phyloP scores from a whole-genome alignment of 139 green algal species.

The Chlamydomonas schloesseri region DNA sequence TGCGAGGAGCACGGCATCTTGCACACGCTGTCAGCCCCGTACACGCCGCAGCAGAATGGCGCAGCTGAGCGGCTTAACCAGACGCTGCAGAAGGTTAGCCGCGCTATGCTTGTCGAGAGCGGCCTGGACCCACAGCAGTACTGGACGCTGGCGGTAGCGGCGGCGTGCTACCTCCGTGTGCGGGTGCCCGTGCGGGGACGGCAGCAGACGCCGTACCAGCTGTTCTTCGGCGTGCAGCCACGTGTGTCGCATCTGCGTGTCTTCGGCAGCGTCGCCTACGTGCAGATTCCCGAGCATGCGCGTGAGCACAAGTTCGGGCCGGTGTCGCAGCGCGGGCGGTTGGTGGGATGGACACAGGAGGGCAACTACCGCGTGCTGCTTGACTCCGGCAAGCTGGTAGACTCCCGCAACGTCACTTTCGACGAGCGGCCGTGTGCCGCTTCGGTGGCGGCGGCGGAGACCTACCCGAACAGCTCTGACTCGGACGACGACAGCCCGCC shows the following conservation, averaged over 20 bases:
- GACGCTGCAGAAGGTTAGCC: no score
- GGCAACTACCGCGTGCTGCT: not conserved
- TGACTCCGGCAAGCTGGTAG: not conserved
- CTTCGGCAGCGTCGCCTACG: not conserved
- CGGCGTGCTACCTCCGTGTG: not conserved
- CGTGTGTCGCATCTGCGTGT: no score
- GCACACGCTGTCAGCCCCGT: conserved; percentile 18
- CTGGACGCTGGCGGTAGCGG: not conserved
- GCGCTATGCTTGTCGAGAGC: not conserved
- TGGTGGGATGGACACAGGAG: not conserved
- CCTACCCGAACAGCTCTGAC: not conserved
- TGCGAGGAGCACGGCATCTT: conserved; percentile 19
- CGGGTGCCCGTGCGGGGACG: not conserved
- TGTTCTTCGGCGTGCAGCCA: not conserved
- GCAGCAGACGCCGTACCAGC: not conserved
- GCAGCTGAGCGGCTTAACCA: conserved; percentile 52
- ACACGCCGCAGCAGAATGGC: conserved; percentile 60
- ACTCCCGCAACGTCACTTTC: not conserved
- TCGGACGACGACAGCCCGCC: no score
- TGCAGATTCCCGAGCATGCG: not conserved
- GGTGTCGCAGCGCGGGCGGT: not conserved
- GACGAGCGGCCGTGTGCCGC: not conserved
- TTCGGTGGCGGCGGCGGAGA: not conserved
- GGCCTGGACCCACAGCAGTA: not conserved
- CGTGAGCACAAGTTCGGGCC: not conserved